phyloP scores from a whole-genome alignment of 768 basidiomycete genomes.

The Boletus patriciae region DNA sequence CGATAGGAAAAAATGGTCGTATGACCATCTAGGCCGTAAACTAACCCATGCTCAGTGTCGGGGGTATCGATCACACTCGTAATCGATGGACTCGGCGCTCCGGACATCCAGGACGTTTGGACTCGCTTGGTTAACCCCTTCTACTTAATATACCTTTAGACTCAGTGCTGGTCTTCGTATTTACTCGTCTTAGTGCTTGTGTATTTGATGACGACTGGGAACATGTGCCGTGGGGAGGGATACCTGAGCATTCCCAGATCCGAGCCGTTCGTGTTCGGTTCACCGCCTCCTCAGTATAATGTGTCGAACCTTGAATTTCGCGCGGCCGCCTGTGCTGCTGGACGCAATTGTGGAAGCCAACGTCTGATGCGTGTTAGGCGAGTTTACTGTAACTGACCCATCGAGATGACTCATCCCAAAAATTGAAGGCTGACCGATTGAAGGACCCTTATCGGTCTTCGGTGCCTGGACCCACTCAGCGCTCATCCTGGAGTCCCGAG shows the following conservation, averaged over 20 bases:
- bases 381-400: background rate
- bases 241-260: slow-evolving; percentile 15
- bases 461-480: too few relatives aligned
- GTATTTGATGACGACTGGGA: background rate
- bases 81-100: background rate
- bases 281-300: slow-evolving; percentile 62
- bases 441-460: background rate
- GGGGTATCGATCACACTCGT: background rate
- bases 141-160: background rate
- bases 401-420: background rate
- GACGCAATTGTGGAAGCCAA: slow-evolving; percentile 37
- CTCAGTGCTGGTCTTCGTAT: background rate
- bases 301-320: slow-evolving; percentile 68
- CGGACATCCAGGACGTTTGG: background rate
- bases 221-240: background rate
- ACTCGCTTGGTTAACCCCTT: background rate
- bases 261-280: slow-evolving; percentile 75
- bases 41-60: background rate
- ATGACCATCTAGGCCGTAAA: background rate
- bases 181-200: background rate
- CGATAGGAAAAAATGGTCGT: slow-evolving; percentile 10
- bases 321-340: slow-evolving; percentile 64
- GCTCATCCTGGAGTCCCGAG: too few relatives aligned
- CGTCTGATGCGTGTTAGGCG: background rate
- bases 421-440: background rate